phyloP scores from a whole-genome alignment of 345 rosid genomes.

The Euphorbia pulcherrima region DNA sequence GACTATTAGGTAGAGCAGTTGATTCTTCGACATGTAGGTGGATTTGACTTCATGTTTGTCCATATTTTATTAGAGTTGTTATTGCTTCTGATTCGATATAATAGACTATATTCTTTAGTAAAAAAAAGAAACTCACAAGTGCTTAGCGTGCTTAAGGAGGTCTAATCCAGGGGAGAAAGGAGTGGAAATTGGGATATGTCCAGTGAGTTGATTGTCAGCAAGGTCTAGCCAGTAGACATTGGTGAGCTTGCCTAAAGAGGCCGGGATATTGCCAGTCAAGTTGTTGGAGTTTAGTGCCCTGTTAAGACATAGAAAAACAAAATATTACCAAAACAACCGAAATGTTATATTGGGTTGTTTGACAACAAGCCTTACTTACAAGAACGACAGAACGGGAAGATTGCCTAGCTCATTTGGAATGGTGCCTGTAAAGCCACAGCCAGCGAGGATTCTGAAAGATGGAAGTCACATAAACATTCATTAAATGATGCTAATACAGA shows the following conservation, averaged over 20 bases:
- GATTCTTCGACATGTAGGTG: too few species aligned
- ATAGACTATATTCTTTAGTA: too few species aligned
- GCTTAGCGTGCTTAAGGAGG: slow-evolving; percentile 67
- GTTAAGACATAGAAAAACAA: slow-evolving; percentile 12
- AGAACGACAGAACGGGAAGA: slow-evolving; percentile 68
- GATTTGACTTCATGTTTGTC: too few species aligned
- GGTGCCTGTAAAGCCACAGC: slow-evolving; percentile 78
- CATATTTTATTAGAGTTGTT: too few species aligned
- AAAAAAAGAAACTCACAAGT: slow-evolving; percentile 58
- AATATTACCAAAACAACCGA: not conserved
- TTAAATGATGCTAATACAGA: too few species aligned
- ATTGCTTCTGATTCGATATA: too few species aligned
- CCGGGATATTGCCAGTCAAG: slow-evolving; percentile 70
- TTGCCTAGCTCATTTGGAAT: slow-evolving; percentile 81
- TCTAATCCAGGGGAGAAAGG: slow-evolving; percentile 60
- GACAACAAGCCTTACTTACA: slow-evolving; percentile 64
- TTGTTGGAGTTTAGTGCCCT: slow-evolving; percentile 97
- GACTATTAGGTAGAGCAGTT: too few species aligned
- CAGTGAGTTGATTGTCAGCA: slow-evolving; percentile 79
- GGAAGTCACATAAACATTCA: slow-evolving; percentile 1
- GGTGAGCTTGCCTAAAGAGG: slow-evolving; percentile 74
- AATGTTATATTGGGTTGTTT: not conserved
- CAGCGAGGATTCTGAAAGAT: slow-evolving; percentile 68
- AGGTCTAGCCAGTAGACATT: slow-evolving; percentile 82
- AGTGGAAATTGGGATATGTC: slow-evolving; percentile 68